Evolutionary conservation across 371 early-diverging fungal genomes (phyloP).

Genomic region (Apophysomyces ossiformis): DNA sequence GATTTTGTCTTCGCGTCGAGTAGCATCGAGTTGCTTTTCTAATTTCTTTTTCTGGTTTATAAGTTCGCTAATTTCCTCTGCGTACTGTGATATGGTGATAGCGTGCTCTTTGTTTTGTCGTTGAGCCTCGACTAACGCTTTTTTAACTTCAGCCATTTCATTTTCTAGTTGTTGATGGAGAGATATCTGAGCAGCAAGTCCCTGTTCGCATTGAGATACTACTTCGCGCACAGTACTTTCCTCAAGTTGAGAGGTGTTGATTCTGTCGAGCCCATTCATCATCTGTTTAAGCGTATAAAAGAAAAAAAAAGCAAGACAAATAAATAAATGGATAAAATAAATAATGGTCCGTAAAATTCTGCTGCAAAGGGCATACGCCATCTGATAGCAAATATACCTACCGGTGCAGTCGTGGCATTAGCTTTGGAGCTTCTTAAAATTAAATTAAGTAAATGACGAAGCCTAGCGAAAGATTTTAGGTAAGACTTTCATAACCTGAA

Average conservation of each 20-base stretch:
- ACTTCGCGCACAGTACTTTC: conserved; percentile 35
- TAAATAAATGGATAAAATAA: neutral
- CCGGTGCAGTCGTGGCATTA: conserved; percentile 5
- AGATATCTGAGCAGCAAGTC: conserved; percentile 24
- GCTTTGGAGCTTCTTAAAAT: conserved; percentile 44
- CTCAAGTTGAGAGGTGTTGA: conserved; percentile 17
- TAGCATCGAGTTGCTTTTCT: neutral
- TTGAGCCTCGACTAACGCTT: neutral
- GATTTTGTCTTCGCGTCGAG: neutral
- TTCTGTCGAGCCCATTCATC: conserved; percentile 14
- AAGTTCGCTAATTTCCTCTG: neutral
- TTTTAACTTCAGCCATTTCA: conserved; percentile 14
- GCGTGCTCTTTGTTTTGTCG: neutral
- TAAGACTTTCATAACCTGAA: neutral
- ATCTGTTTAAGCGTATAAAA: neutral
- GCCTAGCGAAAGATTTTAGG: conserved; percentile 15
- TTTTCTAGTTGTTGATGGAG: conserved; percentile 23
- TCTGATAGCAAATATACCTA: conserved; percentile 1
- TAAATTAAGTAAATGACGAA: conserved; percentile 35
- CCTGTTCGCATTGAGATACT: conserved; percentile 41
- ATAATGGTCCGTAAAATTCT: too few relatives aligned
- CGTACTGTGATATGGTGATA: conserved; percentile 14
- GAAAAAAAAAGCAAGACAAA: neutral
- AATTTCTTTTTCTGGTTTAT: neutral
- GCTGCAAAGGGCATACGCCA: neutral